Conservation (phyloP, 495 filamentous ascomycete genomes). For the Penicillium atrosanguineum region DNA sequence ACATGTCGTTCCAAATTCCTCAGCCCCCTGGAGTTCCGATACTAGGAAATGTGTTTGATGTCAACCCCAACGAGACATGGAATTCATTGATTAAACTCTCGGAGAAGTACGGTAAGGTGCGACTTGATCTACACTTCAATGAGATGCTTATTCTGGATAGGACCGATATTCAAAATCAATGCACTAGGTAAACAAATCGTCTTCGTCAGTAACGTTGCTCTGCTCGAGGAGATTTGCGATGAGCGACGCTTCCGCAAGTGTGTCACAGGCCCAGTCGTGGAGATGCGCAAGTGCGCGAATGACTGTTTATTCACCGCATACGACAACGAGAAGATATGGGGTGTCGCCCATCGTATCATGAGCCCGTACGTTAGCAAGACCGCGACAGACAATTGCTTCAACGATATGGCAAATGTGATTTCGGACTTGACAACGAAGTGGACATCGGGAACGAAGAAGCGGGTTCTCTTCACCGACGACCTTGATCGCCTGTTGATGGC, state of each 20-base stretch:
- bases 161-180: conserved; percentile 71
- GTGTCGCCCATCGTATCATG: conserved; percentile 40
- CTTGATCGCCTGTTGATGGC: conserved; percentile 70
- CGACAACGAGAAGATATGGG: conserved; percentile 64
- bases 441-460: conserved; percentile 17
- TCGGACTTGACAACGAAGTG: conserved; percentile 25
- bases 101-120: conserved; percentile 55
- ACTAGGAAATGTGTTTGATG: conserved; percentile 64
- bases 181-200: conserved; percentile 49
- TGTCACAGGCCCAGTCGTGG: conserved; percentile 53
- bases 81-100: conserved; percentile 60
- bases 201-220: conserved; percentile 52
- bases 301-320: conserved; percentile 76
- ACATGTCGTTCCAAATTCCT: conserved; percentile 54
- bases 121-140: not conserved
- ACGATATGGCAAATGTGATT: conserved; percentile 28
- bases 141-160: conserved; percentile 23
- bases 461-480: conserved; percentile 45
- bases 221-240: conserved; percentile 71
- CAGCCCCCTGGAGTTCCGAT: conserved; percentile 64
- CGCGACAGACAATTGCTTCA: conserved; percentile 18
- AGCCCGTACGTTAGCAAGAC: conserved; percentile 19
- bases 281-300: conserved; percentile 61
- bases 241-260: conserved; percentile 68
- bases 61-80: conserved; percentile 61